A percentile compares a stretch with the other conserved stretches of the same genome.
phyloP scores from a whole-genome alignment of 2,329 filamentous ascomycete species.

The Ramularia endophylla region DNA sequence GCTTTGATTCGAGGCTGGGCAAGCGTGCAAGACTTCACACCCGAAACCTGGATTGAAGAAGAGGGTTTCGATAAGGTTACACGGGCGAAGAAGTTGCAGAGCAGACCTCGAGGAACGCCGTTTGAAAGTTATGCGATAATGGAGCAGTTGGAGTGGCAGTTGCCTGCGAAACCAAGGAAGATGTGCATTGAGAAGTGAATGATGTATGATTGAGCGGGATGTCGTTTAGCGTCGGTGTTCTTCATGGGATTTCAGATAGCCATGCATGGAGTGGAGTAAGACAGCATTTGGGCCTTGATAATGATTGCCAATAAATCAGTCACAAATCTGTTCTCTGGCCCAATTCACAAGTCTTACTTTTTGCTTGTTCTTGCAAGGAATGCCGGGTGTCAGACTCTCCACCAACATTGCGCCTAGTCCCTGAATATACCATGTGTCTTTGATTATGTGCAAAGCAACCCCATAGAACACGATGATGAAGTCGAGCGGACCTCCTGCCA shows the following conservation, averaged over 20 bases:
- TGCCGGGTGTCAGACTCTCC: background rate
- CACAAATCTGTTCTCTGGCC: too few relatives aligned
- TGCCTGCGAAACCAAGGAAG: constrained; percentile 23
- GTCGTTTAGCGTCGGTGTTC: background rate
- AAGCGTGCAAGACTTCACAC: constrained; percentile 38
- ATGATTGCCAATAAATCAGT: too few relatives aligned
- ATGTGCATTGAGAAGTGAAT: constrained; percentile 23
- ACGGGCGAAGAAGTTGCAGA: too few relatives aligned
- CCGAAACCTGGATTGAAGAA: constrained; percentile 19
- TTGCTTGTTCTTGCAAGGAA: background rate
- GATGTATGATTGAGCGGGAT: constrained; percentile 8
- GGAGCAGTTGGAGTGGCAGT: constrained; percentile 26
- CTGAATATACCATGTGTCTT: background rate
- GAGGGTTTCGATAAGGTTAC: constrained; percentile 16
- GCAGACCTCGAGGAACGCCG: constrained; percentile 21
- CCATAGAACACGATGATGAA: background rate
- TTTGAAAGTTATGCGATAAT: constrained; percentile 29
- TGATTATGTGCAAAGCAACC: background rate
- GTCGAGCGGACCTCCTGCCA: background rate
- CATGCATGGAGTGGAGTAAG: too few relatives aligned
- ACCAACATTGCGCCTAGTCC: background rate
- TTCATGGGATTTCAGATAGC: too few relatives aligned
- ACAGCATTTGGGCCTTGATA: too few relatives aligned
- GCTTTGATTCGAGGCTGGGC: constrained; percentile 33
- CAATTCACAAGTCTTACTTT: too few relatives aligned